phyloP scores from a whole-genome alignment of 495 filamentous ascomycete species.

The Oleoguttula mirabilis region DNA sequence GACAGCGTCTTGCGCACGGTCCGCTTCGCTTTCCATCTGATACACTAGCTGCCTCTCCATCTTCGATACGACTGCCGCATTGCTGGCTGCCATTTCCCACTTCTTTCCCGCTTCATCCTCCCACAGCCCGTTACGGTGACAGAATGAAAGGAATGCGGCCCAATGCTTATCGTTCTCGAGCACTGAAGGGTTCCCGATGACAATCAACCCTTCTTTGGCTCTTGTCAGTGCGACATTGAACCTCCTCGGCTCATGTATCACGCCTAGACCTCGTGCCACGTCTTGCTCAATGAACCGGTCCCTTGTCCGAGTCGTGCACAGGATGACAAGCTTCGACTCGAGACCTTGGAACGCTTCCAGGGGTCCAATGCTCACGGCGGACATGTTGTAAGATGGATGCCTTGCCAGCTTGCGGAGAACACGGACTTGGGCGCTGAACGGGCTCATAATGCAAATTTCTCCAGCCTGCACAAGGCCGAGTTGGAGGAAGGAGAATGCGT shows the following conservation, averaged over 20 bases:
- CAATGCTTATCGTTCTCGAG: constrained; percentile 35
- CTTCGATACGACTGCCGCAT: neutral
- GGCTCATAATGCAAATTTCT: constrained; percentile 44
- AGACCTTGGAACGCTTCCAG: constrained; percentile 47
- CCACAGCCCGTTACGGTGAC: constrained; percentile 34
- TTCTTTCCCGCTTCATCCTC: neutral
- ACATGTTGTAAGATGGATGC: constrained; percentile 19
- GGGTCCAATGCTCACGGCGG: constrained; percentile 42
- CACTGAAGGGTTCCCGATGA: constrained; percentile 40
- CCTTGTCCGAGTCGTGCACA: constrained; percentile 43
- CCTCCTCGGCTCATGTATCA: constrained; percentile 37
- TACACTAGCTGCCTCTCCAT: neutral
- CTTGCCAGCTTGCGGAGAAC: constrained; percentile 33
- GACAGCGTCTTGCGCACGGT: neutral
- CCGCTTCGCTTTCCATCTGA: neutral
- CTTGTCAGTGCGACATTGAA: constrained; percentile 47
- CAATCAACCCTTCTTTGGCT: constrained; percentile 41
- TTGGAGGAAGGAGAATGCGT: constrained; percentile 31
- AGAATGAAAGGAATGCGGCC: constrained; percentile 38
- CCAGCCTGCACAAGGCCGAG: constrained; percentile 27
- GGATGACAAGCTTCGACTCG: constrained; percentile 41
- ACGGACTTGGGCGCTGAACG: constrained; percentile 43
- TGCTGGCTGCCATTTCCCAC: neutral
- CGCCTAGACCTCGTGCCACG: constrained; percentile 34
- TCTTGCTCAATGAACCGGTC: constrained; percentile 38